Base-by-base conservation (phyloP, 306 rosid genomes). In the Trifolium pratense region DNA sequence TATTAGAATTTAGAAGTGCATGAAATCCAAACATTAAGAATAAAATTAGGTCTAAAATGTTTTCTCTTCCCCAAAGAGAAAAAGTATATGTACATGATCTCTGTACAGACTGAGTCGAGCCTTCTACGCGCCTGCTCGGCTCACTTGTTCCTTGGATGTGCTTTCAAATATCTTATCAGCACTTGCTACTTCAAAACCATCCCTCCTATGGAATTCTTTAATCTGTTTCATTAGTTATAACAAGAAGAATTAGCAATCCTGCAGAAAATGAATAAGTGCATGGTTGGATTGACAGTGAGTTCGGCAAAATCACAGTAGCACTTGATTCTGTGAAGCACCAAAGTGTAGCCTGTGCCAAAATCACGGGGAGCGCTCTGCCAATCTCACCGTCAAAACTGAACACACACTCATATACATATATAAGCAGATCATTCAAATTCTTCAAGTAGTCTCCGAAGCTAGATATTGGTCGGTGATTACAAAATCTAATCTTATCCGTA, bases 161-260 rank as follows among this genome's bases (percentile, higher is more conserved):
- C 98, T 94, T 80, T 94, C 98, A 68, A 94, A 94, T 77, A 94
- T 94, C 87, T 91, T 94, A 81, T 94, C 97, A 52, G 98, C 97
- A 80, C 91, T 94, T 77, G 95, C 97, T 71, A 91, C 97, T 75
- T 94, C 98, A 76, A 94, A 94, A 21, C 98, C 98, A 53, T 91
- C 97, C 83, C 98, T 75, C 80, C 98, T 86, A 81, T 94, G 98
- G 42, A 78, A 73, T 86, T 94, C 98, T 57, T 86, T 79, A 42
- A 94, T 70, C 97, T 94, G 86, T 64, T 23, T 61, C 71, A 75
- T 78, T 40, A 9, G 62, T 62, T 58, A 21, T 40, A 40, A 56
- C 63, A 45, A 36, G 63, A 43, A 42, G 37, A 14, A 53, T 68
- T 45, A 74, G 74, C 31, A 18, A 68, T 46, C 15, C 53, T 32